Base-by-base conservation (phyloP, 2,329 filamentous ascomycete species). In the Pestalotiopsis fici region DNA sequence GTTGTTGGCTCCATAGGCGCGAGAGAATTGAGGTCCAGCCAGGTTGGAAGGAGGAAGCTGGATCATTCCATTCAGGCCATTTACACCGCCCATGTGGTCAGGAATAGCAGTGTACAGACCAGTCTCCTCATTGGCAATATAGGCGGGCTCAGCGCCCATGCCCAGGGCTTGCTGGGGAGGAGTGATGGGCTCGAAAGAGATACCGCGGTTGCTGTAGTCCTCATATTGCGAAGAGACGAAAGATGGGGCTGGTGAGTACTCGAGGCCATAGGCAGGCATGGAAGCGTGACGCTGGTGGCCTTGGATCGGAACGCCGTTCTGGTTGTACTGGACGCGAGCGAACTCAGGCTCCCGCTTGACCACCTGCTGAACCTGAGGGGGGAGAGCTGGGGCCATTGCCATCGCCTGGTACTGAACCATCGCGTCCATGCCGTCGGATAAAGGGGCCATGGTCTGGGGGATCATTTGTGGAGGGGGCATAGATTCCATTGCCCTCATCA, bases 161-260 rank as follows among this genome's bases (percentile, higher is more conserved):
- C 88, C 90, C 68, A 96, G 83, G 15, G 93, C 89, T 81, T 98
- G 94, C 79, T 98, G 96, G 18, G 96, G 96, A 67, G 96, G 96
- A 0, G 96, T 99, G 73, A 99, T 90, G 64, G 96, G 96, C 85
- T 99, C 96, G 78, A 95, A 99, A 2, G 95, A 98, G 75, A 98
- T 90, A 64, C 94, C 96, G 67, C 96, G 92, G 78, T 95, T 95
- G 88, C 94, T 97, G 85, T 98, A 99, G 79, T 98, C 95, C 78
- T 98, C 96, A 75, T 95, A 97, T 76, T 98, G 95, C 1, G 96
- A 98, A n/a, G 96, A 98, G 64, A 97, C 95, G 76, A 98, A 98
- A 1, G 96, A 98, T 2, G 96, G 96, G 0, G 96, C 96, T 65
- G 96, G 96, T 18, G 96, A 99, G 84, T 98, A 99, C 81, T 99